Evolutionary conservation across 2,329 filamentous ascomycete genomes (phyloP).

Genomic region (Aspergillus versicolor): DNA sequence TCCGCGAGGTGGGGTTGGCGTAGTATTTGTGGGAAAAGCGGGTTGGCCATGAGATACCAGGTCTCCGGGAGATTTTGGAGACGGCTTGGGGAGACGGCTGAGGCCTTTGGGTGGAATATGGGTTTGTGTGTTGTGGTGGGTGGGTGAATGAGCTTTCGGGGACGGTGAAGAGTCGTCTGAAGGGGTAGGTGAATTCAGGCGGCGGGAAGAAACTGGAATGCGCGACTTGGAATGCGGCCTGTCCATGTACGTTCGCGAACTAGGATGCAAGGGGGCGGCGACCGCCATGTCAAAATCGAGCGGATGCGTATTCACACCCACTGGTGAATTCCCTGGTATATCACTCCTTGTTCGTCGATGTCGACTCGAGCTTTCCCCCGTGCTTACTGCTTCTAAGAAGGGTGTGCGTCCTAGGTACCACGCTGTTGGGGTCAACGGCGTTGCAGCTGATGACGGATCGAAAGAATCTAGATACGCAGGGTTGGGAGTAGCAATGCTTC

Average conservation of each 20-base stretch:
- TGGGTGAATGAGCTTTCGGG: constrained; percentile 35
- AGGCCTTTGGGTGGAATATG: constrained; percentile 39
- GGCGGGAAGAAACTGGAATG: constrained; percentile 46
- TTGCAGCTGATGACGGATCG: constrained; percentile 45
- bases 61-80: constrained; percentile 29
- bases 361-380: constrained; percentile 20
- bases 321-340: constrained; percentile 42
- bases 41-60: constrained; percentile 26
- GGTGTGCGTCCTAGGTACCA: constrained; percentile 58
- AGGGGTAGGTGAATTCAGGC: constrained; percentile 40
- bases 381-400: constrained; percentile 43
- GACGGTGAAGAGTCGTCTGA: constrained; percentile 41
- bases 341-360: constrained; percentile 57
- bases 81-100: constrained; percentile 43
- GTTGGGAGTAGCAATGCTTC: constrained; percentile 59
- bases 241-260: constrained; percentile 24
- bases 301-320: constrained; percentile 28
- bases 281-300: constrained; percentile 37
- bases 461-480: constrained; percentile 42
- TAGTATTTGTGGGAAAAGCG: constrained; percentile 18
- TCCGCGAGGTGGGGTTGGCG: constrained; percentile 33
- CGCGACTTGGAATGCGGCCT: constrained; percentile 43
- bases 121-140: constrained; percentile 29
- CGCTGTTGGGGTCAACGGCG: constrained; percentile 65
- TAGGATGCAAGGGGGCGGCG: constrained; percentile 30